Conservation (phyloP, 73 alveolate species). For the Paramecium primaurelia region DNA sequence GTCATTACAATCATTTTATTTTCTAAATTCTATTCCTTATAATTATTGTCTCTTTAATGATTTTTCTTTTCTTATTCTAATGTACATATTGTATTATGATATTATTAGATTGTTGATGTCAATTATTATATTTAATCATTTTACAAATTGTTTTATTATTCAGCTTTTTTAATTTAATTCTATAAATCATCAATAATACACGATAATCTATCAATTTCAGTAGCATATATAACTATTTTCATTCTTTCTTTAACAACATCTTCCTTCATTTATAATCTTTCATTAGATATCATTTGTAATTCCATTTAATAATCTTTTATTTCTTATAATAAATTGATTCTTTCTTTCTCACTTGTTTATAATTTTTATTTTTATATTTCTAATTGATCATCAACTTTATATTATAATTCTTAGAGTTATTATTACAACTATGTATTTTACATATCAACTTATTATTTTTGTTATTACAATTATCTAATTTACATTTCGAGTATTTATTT, state of each 20-base stretch:
- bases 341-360: background rate
- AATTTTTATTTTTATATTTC: background rate
- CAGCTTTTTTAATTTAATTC: background rate
- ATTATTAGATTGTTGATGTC: background rate
- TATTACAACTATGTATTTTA: background rate
- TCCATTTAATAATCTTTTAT: background rate
- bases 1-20: background rate
- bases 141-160: background rate
- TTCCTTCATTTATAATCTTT: background rate
- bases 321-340: background rate
- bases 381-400: background rate
- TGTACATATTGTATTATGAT: background rate
- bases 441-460: background rate
- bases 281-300: background rate
- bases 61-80: background rate
- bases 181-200: background rate
- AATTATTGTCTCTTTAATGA: background rate
- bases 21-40: background rate
- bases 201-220: slow-evolving; percentile 40
- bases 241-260: background rate
- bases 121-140: background rate
- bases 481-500: background rate
- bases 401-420: background rate
- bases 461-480: background rate
- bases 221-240: background rate